Conservation (phyloP, 176 grass and related monocot genomes). For the Aegilops sharonensis region DNA sequence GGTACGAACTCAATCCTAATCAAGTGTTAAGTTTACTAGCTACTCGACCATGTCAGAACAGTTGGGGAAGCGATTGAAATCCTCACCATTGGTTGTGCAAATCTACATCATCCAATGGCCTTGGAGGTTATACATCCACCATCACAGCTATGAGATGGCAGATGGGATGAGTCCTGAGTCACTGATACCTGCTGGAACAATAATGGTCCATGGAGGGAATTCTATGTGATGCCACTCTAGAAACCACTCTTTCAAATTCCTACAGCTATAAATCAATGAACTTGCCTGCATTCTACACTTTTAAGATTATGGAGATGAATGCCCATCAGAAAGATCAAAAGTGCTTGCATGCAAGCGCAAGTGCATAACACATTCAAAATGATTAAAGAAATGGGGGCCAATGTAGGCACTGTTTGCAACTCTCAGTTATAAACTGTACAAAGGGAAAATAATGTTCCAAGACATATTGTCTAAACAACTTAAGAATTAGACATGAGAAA, state of each 20-base stretch:
- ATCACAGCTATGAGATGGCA: not conserved
- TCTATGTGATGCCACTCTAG: not conserved
- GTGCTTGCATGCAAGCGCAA: not conserved
- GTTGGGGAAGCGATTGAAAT: not conserved
- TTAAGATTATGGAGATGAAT: not conserved
- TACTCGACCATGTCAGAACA: not conserved
- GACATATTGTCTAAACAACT: not conserved
- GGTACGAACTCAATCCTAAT: not conserved
- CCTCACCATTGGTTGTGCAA: not conserved
- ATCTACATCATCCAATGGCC: not conserved
- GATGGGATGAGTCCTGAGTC: not conserved
- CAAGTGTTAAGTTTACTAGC: not conserved
- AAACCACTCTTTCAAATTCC: not conserved
- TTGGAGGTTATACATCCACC: not conserved
- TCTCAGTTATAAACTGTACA: not conserved
- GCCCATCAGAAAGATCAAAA: not conserved
- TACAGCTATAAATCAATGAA: not conserved
- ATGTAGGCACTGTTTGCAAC: not conserved
- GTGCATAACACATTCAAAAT: not conserved
- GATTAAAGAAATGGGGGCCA: not conserved
- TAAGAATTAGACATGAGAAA: constrained; percentile 24
- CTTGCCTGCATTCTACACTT: not conserved
- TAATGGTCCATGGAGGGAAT: not conserved
- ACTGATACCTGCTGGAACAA: not conserved
- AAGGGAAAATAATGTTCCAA: not conserved